These are phyloP conservation scores for Suillus ampliporus DNA, from an alignment of 768 basidiomycete genomes.

Conservation along the genomic window DNA sequence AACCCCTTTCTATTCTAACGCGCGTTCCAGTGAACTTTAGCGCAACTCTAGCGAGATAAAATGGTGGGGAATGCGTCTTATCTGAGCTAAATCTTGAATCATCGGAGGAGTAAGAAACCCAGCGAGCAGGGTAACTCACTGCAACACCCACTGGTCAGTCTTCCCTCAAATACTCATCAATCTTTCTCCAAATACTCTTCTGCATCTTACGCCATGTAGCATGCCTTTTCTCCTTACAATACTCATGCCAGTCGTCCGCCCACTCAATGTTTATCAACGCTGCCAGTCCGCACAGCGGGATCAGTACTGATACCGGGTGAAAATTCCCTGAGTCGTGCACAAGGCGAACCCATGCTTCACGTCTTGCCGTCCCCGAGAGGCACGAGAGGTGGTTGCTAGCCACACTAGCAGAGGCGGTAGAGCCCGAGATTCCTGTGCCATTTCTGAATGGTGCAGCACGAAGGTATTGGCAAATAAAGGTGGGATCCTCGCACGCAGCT, in stretches of 20 bases:
- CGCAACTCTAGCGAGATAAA: background rate
- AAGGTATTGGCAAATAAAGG: background rate
- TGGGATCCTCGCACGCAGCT: slow-evolving; percentile 9
- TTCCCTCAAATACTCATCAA: background rate
- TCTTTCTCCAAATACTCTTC: background rate
- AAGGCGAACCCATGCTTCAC: slow-evolving; percentile 10
- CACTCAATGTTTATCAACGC: slow-evolving; percentile 31
- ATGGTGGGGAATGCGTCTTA: background rate
- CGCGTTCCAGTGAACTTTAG: background rate
- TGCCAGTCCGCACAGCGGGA: slow-evolving; percentile 42
- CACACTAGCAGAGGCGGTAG: background rate
- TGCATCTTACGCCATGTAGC: background rate
- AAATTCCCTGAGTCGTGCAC: slow-evolving; percentile 29
- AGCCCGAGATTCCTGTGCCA: background rate
- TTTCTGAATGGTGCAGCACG: background rate
- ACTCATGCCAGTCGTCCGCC: slow-evolving; percentile 36
- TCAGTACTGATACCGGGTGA: slow-evolving; percentile 34
- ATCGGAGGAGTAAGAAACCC: background rate
- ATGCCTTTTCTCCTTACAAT: slow-evolving; percentile 23
- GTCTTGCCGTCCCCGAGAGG: background rate
- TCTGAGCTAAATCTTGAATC: background rate
- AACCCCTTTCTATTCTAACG: background rate
- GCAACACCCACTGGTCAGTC: background rate
- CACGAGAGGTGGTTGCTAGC: background rate
- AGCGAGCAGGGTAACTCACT: background rate